A percentile compares a stretch with the other conserved stretches of the same genome.
These are phyloP conservation scores for Kwoniella pini DNA, from an alignment of 768 basidiomycete species.

Conservation along the genomic window DNA sequence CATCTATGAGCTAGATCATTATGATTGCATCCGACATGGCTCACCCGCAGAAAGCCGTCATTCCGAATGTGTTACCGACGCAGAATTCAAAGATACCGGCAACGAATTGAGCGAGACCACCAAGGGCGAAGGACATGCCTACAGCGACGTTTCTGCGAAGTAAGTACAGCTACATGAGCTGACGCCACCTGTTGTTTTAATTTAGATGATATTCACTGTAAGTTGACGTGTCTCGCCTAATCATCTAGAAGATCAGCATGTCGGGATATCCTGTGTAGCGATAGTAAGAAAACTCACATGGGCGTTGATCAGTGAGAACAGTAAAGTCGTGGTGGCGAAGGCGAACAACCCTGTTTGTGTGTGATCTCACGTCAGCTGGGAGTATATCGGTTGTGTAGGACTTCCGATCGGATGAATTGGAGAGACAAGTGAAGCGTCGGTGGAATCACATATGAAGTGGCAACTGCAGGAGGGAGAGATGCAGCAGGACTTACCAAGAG, in stretches of 20 bases:
- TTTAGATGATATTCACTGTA: slow-evolving; percentile 1
- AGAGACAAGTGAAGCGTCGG: no score
- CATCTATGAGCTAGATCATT: background rate
- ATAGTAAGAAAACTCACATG: background rate
- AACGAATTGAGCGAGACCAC: slow-evolving; percentile 17
- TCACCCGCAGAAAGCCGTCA: slow-evolving; percentile 21
- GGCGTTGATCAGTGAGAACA: slow-evolving; percentile 17
- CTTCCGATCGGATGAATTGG: no score
- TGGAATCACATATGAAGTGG: no score
- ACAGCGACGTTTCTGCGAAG: slow-evolving; percentile 17
- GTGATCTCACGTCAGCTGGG: slow-evolving; percentile 11
- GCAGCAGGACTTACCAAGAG: slow-evolving; percentile 3
- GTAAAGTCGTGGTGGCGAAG: slow-evolving; percentile 13
- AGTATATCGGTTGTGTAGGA: no score
- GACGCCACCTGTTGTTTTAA: background rate
- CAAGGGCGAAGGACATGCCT: slow-evolving; percentile 16
- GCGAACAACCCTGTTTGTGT: slow-evolving; percentile 9
- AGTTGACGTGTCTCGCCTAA: slow-evolving; percentile 12
- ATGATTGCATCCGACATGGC: background rate
- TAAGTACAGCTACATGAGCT: background rate
- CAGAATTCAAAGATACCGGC: slow-evolving; percentile 22
- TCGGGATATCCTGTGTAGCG: no score
- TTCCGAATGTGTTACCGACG: slow-evolving; percentile 18
- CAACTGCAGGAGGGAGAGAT: no score
- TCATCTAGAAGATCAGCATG: background rate